Evolutionary conservation across 1,284 basidiomycete genomes (phyloP), one percentile per base, ranked within the genome.

Genomic region (Melampsora larici-populina): DNA sequence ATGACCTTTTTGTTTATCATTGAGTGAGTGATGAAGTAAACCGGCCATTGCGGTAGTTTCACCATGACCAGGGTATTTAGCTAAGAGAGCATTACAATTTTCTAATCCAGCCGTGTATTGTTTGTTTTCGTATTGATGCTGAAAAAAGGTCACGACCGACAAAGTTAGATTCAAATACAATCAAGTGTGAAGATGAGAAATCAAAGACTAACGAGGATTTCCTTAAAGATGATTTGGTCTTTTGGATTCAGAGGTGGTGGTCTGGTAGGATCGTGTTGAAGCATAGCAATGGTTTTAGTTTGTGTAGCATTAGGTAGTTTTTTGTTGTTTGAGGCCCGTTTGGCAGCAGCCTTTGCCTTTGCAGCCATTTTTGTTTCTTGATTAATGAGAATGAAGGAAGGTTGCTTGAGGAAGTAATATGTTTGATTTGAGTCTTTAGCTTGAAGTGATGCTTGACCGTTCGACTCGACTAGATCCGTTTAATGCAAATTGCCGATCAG

Each of bases 41-140:
- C 94, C 94, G 84, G 95, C 96, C 91, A 97, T 93, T 82, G 92
- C 93, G 81, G 94, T 85, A 29, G 94, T 94, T 86, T 97, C 94
- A 95, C 94, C 97, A 88, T 98, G 94, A 74, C 97, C 91, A 0
- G 97, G 94, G 82, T 90, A 89, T 87, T 96, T 97, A 86, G 94
- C 96, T 84, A 99, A 89, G 83, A 99, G 95, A 81, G 90, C 88
- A 85, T 99, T 95, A 1, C 94, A 93, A 11, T 92, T 90, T 85
- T 97, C 97, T 81, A 93, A 87, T 51, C 91, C 95, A 82, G 93
- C 92, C 82, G 93, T 92, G 84, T 95, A 90, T 84, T 94, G 91
- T 82, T 92, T 90, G 31, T 90, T 88, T 85, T 99, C 96, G 85
- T 99, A 99, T 55, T 67, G 73, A 46, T 85, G 73, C 73, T 75